phyloP scores from a whole-genome alignment of 1,139 yeast species.

The Pneumocystis jirovecii region DNA sequence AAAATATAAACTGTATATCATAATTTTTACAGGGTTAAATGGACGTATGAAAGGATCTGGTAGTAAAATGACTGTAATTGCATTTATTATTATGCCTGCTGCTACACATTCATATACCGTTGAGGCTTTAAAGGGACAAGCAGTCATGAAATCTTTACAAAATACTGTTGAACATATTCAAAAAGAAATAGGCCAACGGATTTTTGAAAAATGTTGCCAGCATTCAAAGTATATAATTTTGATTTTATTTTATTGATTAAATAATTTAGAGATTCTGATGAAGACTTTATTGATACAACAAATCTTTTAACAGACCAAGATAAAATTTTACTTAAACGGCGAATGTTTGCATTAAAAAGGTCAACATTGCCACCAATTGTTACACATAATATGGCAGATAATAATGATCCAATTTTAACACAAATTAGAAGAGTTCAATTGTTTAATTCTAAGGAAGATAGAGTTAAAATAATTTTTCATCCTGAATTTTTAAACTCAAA shows the following conservation, averaged over 20 bases:
- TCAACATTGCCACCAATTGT: conserved; percentile 86
- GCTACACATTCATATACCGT: conserved; percentile 85
- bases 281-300: conserved; percentile 51
- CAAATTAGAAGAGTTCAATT: conserved; percentile 85
- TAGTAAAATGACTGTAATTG: conserved; percentile 84
- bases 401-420: conserved; percentile 78
- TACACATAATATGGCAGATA: conserved; percentile 95
- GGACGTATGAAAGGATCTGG: conserved; percentile 68
- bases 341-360: conserved; percentile 85
- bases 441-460: conserved; percentile 76
- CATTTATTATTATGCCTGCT: conserved; percentile 98
- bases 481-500: conserved; percentile 93
- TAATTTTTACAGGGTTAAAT: conserved; percentile 34
- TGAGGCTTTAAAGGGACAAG: conserved; percentile 91
- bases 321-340: conserved; percentile 74
- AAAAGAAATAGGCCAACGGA: conserved; percentile 68
- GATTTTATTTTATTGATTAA: background rate
- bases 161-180: conserved; percentile 82
- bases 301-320: conserved; percentile 80
- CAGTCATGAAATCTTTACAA: conserved; percentile 83
- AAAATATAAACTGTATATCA: conserved; percentile 1
- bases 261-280: conserved; percentile 29
- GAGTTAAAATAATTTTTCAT: conserved; percentile 92
- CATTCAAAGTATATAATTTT: conserved; percentile 31
- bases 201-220: conserved; percentile 82